A percentile compares a stretch with the other conserved stretches of the same genome.
Conservation (phyloP, 306 rosid species). For the Mucuna pruriens region DNA sequence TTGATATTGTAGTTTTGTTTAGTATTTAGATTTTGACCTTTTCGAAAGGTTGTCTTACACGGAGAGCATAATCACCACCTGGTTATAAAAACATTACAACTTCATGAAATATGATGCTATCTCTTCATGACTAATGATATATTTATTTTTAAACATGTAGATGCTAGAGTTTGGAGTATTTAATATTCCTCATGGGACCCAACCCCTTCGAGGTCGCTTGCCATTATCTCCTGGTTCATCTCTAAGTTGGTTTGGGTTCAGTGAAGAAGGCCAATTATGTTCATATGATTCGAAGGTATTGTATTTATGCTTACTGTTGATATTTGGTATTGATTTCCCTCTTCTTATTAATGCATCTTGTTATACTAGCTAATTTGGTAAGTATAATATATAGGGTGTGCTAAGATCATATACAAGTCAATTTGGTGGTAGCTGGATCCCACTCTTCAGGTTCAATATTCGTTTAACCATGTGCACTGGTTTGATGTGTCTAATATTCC, state of each 20-base stretch:
- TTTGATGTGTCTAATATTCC: not conserved
- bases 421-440: conserved; percentile 95
- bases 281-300: conserved; percentile 91
- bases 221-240: conserved; percentile 89
- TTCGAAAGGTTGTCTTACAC: not conserved
- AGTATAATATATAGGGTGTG: conserved; percentile 63
- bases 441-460: conserved; percentile 83
- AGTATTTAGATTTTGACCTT: conserved; percentile 7
- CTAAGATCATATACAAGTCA: conserved; percentile 79
- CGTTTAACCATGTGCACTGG: conserved; percentile 19
- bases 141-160: conserved; percentile 54
- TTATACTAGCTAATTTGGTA: conserved; percentile 27
- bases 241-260: conserved; percentile 89
- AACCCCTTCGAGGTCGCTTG: conserved; percentile 63
- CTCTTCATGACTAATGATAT: conserved; percentile 21
- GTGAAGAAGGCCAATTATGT: conserved; percentile 86
- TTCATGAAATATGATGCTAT: not conserved
- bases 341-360: conserved; percentile 23
- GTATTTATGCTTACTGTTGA: conserved; percentile 10
- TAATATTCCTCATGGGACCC: conserved; percentile 60
- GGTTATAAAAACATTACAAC: not conserved
- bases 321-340: conserved; percentile 14
- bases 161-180: conserved; percentile 73
- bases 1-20: not conserved
- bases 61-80: conserved; percentile 20